Base-by-base conservation (phyloP, 768 basidiomycete genomes). In the Symmetrospora coprosmae region DNA sequence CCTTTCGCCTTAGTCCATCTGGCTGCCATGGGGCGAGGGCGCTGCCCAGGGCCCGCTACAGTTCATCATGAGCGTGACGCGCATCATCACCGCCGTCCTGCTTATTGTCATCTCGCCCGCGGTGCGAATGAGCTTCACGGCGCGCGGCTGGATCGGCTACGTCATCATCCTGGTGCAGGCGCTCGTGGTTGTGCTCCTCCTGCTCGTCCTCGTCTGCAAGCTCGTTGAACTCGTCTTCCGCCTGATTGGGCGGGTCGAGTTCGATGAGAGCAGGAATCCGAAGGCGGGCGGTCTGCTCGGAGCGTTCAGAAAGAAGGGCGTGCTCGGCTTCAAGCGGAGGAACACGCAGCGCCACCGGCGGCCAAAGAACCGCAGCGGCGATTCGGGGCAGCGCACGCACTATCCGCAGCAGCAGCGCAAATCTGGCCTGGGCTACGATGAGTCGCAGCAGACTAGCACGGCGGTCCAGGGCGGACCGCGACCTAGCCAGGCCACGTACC, bases 11-110 rank as follows among this genome's bases (percentile, higher is more conserved):
- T 34, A 63, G 31, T 90, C 86, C 63, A 76, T 92, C 31, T 94
- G 88, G 88, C 78, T 94, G 61, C 91, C 91, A 17, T 99, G 92
- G 92, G 88, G 87, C 30, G 85, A 85, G 52, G 89, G 92, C 1
- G 89, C 92, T 1, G 86, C 88, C 63, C 97, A 97, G 94, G 92
- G 91, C 14, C 77, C 90, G 34, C 83, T 92, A 61, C 89, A 87
- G 71, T 96, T 96, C 76, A 75, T 94, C 68, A 84, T 92, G 67
- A 89, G 87, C 61, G 86, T 92, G 4, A 82, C 86, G 21, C 78
- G 92, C 65, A 91, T 94, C 67, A 82, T 90, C 27, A 80, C 89
- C 23, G 85, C 87, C 2, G 89, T 96, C 14, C 73, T 99, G 33
- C 76, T 96, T 45, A 85, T 99, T 66, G 87, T 96, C 65, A 74